These are phyloP conservation scores for Agrocybe praecox DNA, from an alignment of 768 basidiomycete species.

Conservation along the genomic window DNA sequence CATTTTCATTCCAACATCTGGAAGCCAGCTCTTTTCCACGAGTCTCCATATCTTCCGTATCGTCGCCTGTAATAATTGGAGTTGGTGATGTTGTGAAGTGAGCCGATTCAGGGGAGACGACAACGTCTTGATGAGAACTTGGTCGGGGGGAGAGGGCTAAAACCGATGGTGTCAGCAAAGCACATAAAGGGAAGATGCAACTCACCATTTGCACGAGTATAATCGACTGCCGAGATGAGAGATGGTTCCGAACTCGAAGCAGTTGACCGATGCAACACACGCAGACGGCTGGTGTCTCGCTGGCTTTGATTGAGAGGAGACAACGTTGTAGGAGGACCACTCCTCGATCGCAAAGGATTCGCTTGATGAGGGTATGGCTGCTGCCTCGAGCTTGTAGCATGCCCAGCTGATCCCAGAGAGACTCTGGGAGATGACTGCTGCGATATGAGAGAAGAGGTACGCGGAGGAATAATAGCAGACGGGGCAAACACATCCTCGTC, in stretches of 20 bases:
- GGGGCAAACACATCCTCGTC: slow-evolving; percentile 7
- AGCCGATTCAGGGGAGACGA: slow-evolving; percentile 46
- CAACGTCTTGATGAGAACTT: slow-evolving; percentile 54
- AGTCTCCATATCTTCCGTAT: slow-evolving; percentile 56
- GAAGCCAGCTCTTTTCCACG: slow-evolving; percentile 74
- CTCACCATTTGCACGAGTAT: slow-evolving; percentile 43
- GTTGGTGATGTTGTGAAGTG: slow-evolving; percentile 38
- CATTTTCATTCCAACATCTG: slow-evolving; percentile 87
- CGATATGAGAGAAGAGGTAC: slow-evolving; percentile 47
- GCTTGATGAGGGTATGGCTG: slow-evolving; percentile 31
- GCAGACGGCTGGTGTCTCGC: slow-evolving; percentile 37
- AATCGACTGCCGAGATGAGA: slow-evolving; percentile 57
- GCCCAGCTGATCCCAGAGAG: slow-evolving; percentile 24
- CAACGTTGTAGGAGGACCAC: slow-evolving; percentile 31
- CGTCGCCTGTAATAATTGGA: slow-evolving; percentile 42
- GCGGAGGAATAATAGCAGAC: slow-evolving; percentile 48
- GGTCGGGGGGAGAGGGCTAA: slow-evolving; percentile 27
- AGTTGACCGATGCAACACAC: slow-evolving; percentile 68
- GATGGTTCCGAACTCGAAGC: slow-evolving; percentile 88
- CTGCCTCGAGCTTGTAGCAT: slow-evolving; percentile 25
- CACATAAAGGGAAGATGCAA: slow-evolving; percentile 6
- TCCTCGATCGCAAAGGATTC: slow-evolving; percentile 48
- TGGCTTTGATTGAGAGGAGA: slow-evolving; percentile 18
- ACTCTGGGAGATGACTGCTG: slow-evolving; percentile 31
- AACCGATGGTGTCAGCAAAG: background rate